Evolutionary conservation across 768 basidiomycete species (phyloP).

Genomic region (Pisolithus sp.): DNA sequence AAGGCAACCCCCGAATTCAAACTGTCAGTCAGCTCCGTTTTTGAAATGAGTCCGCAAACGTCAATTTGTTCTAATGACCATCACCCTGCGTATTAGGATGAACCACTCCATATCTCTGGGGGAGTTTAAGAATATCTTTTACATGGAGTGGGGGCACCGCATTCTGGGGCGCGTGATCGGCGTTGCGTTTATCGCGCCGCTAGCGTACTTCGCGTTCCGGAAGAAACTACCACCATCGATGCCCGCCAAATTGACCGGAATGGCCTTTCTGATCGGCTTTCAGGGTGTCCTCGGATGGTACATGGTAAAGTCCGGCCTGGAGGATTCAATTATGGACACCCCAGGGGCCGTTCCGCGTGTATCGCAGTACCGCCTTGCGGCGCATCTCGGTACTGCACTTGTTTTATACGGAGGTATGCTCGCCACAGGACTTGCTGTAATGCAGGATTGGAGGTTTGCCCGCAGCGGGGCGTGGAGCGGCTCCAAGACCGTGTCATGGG

Average conservation of each 20-base stretch:
- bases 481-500: conserved; percentile 35
- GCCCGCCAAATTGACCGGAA: conserved; percentile 56
- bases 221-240: conserved; percentile 63
- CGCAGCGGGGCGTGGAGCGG: conserved; percentile 55
- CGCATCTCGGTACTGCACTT: conserved; percentile 89
- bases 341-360: conserved; percentile 89
- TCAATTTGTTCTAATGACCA: neutral
- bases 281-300: conserved; percentile 97
- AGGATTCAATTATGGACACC: conserved; percentile 70
- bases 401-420: conserved; percentile 94
- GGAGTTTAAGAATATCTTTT: conserved; percentile 95
- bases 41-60: neutral
- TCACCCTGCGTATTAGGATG: conserved; percentile 41
- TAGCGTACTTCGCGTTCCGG: conserved; percentile 71
- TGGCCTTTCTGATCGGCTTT: conserved; percentile 79
- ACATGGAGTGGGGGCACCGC: conserved; percentile 98
- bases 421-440: conserved; percentile 62
- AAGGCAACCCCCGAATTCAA: conserved; percentile 93
- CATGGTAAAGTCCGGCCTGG: conserved; percentile 97
- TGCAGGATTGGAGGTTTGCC: conserved; percentile 76
- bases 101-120: conserved; percentile 83
- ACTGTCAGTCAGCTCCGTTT: conserved; percentile 50
- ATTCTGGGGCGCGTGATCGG: conserved; percentile 86
- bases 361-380: conserved; percentile 92
- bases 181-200: conserved; percentile 74